Evolutionary conservation across 106 monocot genomes (phyloP).

Genomic region (Xerophyta viscosa): DNA sequence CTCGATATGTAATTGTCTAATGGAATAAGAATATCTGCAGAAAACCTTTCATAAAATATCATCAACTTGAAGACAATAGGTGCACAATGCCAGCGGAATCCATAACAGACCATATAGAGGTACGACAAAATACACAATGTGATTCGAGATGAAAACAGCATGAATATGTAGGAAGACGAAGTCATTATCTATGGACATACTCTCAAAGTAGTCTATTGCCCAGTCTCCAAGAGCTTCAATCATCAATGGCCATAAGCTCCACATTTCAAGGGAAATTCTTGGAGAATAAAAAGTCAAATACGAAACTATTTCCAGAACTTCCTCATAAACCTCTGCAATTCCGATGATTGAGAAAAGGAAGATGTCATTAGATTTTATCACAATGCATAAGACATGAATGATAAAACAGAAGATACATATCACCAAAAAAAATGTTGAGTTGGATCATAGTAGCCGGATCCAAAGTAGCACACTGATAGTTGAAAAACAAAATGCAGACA

Average conservation of each 20-base stretch:
- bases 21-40: conserved; percentile 70
- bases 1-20: conserved; percentile 73
- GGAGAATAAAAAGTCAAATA: conserved; percentile 99
- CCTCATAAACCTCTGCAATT: conserved; percentile 90
- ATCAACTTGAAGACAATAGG: not conserved
- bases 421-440: not conserved
- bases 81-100: too few relatives aligned
- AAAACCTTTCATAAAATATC: too few relatives aligned
- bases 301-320: conserved; percentile 94
- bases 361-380: not conserved
- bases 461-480: not conserved
- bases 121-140: not conserved
- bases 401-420: not conserved
- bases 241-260: conserved; percentile 98
- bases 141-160: not conserved
- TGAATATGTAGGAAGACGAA: too few relatives aligned
- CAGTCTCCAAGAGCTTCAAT: conserved; percentile 89
- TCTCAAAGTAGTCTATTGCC: conserved; percentile 98
- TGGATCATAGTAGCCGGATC: not conserved
- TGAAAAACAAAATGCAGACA: too few relatives aligned
- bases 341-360: not conserved
- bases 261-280: conserved; percentile 94
- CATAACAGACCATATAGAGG: too few relatives aligned
- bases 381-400: not conserved
- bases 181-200: conserved; percentile 56